Base-by-base conservation (phyloP, 116 monocot genomes). In the Trichopus zeylanicus region DNA sequence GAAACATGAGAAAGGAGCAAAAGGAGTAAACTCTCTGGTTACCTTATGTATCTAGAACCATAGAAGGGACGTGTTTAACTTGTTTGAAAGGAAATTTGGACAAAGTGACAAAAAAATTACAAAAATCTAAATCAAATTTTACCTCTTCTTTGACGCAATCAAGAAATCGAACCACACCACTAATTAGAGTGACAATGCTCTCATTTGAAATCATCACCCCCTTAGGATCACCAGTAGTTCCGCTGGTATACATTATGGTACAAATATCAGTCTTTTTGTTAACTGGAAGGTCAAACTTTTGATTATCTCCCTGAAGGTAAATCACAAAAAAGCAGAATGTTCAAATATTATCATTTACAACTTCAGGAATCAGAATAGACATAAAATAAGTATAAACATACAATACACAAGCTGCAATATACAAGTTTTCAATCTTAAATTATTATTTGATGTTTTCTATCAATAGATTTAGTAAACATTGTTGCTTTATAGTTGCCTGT, bases 201-300 rank as follows among this genome's bases (percentile, higher is more conserved):
- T 79, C 66, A 55, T 93, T 93, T 51, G 93, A 88, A 54, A 93
- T 82, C 75, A 88, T 18, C 25, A 93, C 93, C 31, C 93, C 93
- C 62, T 93, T 93, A 11, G 93, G 93, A 18, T 93, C 93, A 60
- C 88, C 93, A 24, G 93, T 88, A 46, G 93, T 93, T 59, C 93
- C 93, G 73, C 93, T 93, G 1, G 93, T 93, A 76, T 93, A 93
- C 93, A 93, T 88, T 68, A 93, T 93, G 19, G 93, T 93, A 67
- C 85, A 88, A 29, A 80, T 85, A 66, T 93, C 93, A 30, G 59
- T 55, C 38, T 73, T 88, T 48, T 71, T 56, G 55, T 64, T 78
- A 55, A 42, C 32, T 9, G 93, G 93, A 56, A 88, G 77, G 54
- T 88, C 85, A 60, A 77, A 72, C 33, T 82, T 60, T 62, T 88